A percentile compares a stretch with the other conserved stretches of the same genome.
phyloP scores from a whole-genome alignment of 179 eudicot species.

The Gypsophila paniculata region DNA sequence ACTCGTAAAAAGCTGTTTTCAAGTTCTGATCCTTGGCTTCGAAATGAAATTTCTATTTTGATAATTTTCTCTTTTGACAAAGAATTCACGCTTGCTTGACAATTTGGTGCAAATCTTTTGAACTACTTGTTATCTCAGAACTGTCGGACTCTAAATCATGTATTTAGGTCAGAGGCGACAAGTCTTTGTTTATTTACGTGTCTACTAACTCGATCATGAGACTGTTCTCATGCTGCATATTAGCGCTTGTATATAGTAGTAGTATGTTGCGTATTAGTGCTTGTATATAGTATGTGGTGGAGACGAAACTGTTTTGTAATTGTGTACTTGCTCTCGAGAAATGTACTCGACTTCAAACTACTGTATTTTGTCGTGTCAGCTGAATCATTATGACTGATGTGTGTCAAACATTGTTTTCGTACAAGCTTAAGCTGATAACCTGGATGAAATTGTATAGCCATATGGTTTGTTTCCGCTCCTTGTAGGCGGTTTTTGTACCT shows the following conservation, averaged over 20 bases:
- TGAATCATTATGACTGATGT: no score
- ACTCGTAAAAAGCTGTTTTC: background rate
- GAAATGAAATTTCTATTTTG: background rate
- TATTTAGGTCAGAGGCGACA: constrained; percentile 2
- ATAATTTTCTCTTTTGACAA: background rate
- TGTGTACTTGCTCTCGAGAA: constrained; percentile 10
- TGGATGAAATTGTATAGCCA: background rate
- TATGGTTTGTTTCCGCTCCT: background rate
- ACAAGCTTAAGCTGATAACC: background rate
- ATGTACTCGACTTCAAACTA: background rate
- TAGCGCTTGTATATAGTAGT: background rate
- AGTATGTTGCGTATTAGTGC: background rate
- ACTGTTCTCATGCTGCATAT: background rate
- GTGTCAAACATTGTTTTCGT: no score
- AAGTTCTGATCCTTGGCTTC: background rate
- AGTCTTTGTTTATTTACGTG: constrained; percentile 2
- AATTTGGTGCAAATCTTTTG: constrained; percentile 18
- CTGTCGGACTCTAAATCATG: constrained; percentile 6
- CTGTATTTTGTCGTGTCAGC: background rate
- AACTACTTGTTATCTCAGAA: constrained; percentile 6
- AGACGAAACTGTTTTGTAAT: background rate
- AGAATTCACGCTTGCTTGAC: constrained; percentile 21
- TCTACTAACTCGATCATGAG: constrained; percentile 1
- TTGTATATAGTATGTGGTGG: background rate
- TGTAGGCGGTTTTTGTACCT: background rate